A percentile compares a stretch with the other conserved stretches of the same genome.
Evolutionary conservation across 2,329 filamentous ascomycete species (phyloP).

Genomic region (Xenosphaeropsis pyriputrescens): DNA sequence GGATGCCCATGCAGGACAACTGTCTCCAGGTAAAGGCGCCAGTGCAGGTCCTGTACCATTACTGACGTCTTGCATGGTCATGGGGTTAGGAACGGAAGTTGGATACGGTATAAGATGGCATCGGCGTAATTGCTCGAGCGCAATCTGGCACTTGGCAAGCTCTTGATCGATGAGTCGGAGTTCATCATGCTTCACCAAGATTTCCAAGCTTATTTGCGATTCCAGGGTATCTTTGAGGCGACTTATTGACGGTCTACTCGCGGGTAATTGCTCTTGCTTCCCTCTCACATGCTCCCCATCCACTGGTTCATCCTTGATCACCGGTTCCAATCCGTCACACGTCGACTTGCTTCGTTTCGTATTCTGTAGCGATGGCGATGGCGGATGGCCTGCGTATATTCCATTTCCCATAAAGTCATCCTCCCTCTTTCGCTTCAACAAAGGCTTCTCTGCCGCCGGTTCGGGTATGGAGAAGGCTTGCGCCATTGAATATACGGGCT

Average conservation of each 20-base stretch:
- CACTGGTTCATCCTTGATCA: too few relatives aligned
- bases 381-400: conserved; percentile 4
- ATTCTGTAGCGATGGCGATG: too few relatives aligned
- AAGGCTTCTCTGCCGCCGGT: conserved; percentile 7
- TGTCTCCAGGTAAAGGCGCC: conserved; percentile 42
- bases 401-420: conserved; percentile 1
- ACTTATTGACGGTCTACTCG: conserved; percentile 2
- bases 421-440: conserved; percentile 14
- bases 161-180: conserved; percentile 90
- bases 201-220: conserved; percentile 80
- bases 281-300: too few relatives aligned
- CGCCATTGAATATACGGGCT: conserved; percentile 25
- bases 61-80: conserved; percentile 56
- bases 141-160: conserved; percentile 86
- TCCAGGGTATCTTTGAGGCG: conserved; percentile 38
- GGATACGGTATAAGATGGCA: conserved; percentile 90
- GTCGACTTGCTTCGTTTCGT: too few relatives aligned
- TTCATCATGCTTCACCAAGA: conserved; percentile 88
- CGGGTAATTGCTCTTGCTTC: too few relatives aligned
- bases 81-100: conserved; percentile 48
- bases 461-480: conserved; percentile 8
- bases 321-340: too few relatives aligned
- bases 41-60: conserved; percentile 61
- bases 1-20: conserved; percentile 62
- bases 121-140: conserved; percentile 82